Evolutionary conservation across 805 yeast species (phyloP), one percentile per base, ranked within the genome.

Genomic region (Komagataella phaffii): DNA sequence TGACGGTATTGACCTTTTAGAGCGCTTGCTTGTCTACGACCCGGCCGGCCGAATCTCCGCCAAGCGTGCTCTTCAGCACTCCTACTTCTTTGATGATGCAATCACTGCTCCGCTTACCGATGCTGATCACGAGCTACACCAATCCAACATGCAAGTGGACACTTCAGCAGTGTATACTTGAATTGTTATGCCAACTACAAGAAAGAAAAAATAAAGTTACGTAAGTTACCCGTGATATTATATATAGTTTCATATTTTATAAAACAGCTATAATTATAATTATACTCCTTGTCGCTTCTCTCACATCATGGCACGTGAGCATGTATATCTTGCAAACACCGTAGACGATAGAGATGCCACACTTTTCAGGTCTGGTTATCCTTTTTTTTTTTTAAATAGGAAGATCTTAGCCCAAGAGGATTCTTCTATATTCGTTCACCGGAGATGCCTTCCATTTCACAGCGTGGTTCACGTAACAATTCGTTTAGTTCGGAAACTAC

Each of bases 1-100:
- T 12, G 83, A 85, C 54, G 99, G 98, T 23, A 77, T 88, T 53
- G 93, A 90, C 61, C 72, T 93, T 55, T 74, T 93, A 58, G 85
- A 80, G 59, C 81, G 80, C 55, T 73, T 93, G 69, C 73, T 93
- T 55, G 81, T 85, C 5, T 93, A 88, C 66, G 99, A 93, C 66
- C 99, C 99, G 18, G 89, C 95, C 50, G 80, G 83, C 56, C 76
- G 99, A 65, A 86, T 93, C 59, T 84, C 95, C 61, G 99, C 99
- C 51, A 90, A 89, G 69, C 77, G 96, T 56, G 97, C 98, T 2
- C 75, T 90, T 54, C 63, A 77, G 57, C 98, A 91, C 68, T 95
- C 96, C 8, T 93, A 88, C 66, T 88, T 88, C 69, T 77, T 75
- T 54, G 84, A 80, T 53, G 82, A 75, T 7, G 58, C 54, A 44